Conservation (phyloP, 208 protist genomes). For the Histomonas meleagridis region DNA sequence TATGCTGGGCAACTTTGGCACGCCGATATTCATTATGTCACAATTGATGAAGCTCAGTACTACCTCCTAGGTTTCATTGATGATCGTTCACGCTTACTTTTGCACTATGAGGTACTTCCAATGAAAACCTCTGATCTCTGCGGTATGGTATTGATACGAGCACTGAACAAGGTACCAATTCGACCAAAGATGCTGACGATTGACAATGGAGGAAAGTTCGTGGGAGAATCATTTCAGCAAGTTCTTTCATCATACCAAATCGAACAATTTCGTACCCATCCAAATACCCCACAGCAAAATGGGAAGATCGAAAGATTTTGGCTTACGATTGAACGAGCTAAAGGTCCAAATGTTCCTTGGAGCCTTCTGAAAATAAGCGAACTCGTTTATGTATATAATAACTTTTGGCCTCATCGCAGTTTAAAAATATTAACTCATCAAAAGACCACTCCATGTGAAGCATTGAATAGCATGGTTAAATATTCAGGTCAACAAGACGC, state of each 20-base stretch:
- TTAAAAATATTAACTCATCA: no score
- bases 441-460: no score
- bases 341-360: no score
- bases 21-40: no score
- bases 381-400: background rate
- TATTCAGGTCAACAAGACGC: no score
- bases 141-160: background rate
- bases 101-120: background rate
- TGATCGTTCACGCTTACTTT: background rate
- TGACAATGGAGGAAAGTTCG: background rate
- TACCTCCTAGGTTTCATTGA: background rate
- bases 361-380: no score
- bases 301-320: background rate
- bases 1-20: no score
- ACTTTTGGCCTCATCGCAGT: background rate
- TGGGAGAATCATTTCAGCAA: background rate
- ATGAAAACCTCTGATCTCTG: background rate
- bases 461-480: no score
- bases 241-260: background rate
- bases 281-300: background rate
- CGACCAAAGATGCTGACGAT: background rate
- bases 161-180: background rate
- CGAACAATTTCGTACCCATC: background rate
- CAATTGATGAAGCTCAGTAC: no score
- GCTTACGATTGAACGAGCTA: background rate